Base-by-base conservation (phyloP, 1,284 basidiomycete species). In the Trichosporon asahii region DNA sequence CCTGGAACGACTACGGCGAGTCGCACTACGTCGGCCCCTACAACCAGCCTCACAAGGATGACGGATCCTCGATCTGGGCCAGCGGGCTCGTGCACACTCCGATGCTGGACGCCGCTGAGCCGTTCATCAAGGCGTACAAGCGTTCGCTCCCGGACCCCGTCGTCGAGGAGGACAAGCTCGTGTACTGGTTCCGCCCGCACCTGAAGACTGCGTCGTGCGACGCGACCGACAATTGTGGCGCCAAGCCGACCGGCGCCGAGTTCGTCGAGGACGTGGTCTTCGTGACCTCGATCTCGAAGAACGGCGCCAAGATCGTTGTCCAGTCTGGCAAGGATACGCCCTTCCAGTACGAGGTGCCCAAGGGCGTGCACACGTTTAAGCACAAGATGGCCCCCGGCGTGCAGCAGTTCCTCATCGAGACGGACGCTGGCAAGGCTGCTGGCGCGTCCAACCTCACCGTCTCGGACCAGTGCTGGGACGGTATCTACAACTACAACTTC, bases 1-100 rank as follows among this genome's bases (percentile, higher is more conserved):
- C 82, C 11, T 84, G 83, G 83, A 84, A 83, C 74, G 83, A 84
- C 76, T 84, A 79, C 65, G 79, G 80, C 70, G 83, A 84, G 73
- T 80, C 81, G 9, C 81, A 82, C 70, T 77, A 84, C 72, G 73
- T 84, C 65, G 79, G 77, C 23, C 80, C 80, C 0, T 77, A 74
- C 73, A 68, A 75, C 68, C 78, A 77, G 15, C 67, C 75, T 7
- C 79, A 80, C 72, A 76, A 75, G 9, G 81, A 83, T 70, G 83
- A 83, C 72, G 80, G 81, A 2, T 75, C 78, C 9, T 75, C 76
- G 31, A 74, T 72, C 53, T 84, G 80, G 80, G 75, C 79, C 14
- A 66, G 74, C 21, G 81, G 78, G 15, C 73, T 84, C 55, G 77
- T 79, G 57, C 83, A 84, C 74, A 70, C 75, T 9, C 74, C 81